phyloP scores from a whole-genome alignment of 1,139 yeast genomes.

The Diutina scorzettiae region DNA sequence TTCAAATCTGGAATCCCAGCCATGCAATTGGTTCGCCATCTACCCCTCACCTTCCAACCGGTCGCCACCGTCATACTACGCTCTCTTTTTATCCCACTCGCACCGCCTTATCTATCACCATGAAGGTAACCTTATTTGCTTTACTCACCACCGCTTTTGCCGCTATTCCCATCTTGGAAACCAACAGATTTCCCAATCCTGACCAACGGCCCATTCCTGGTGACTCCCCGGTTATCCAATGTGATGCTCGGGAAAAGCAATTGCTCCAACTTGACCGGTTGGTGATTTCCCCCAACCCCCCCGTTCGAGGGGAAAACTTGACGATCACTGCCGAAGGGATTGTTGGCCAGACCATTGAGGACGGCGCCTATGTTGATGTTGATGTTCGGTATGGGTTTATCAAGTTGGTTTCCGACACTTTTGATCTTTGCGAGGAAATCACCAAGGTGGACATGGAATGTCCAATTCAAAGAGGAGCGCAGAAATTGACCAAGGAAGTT shows the following conservation, averaged over 20 bases:
- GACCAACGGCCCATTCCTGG: slow-evolving; percentile 75
- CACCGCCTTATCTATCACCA: background rate
- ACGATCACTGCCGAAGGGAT: slow-evolving; percentile 67
- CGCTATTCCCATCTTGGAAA: background rate
- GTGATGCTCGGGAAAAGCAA: slow-evolving; percentile 58
- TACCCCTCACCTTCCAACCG: background rate
- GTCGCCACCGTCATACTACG: background rate
- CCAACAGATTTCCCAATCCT: slow-evolving; percentile 9
- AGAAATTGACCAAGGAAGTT: slow-evolving; percentile 54
- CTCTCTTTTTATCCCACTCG: background rate
- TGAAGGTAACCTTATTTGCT: background rate
- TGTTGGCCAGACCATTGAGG: slow-evolving; percentile 43
- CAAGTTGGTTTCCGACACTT: slow-evolving; percentile 71
- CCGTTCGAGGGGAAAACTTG: slow-evolving; percentile 65
- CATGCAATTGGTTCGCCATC: too few relatives aligned
- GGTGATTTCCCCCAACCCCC: slow-evolving; percentile 73
- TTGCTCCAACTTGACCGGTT: slow-evolving; percentile 50
- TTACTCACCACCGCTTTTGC: background rate
- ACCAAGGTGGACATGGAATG: slow-evolving; percentile 73
- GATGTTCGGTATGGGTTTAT: slow-evolving; percentile 90
- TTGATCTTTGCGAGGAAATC: slow-evolving; percentile 82
- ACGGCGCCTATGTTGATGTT: slow-evolving; percentile 87
- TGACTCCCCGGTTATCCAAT: slow-evolving; percentile 67
- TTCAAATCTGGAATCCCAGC: too few relatives aligned
- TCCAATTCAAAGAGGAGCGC: slow-evolving; percentile 63